These are phyloP conservation scores for Calocera viscosa DNA, from an alignment of 768 basidiomycete species.

Conservation along the genomic window DNA sequence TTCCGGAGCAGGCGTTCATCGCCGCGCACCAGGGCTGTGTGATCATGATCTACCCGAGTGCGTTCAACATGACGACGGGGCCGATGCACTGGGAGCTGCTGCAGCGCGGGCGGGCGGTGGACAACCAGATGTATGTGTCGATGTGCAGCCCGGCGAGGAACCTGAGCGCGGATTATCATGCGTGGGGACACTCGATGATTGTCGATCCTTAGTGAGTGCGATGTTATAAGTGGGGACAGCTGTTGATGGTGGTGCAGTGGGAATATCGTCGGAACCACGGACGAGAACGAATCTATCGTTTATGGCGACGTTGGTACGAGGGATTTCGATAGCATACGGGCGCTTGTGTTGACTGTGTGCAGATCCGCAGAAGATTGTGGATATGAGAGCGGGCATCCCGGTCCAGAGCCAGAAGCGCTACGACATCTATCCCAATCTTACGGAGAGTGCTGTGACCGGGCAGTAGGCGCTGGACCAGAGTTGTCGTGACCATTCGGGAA, in stretches of 20 bases:
- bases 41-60: conserved; percentile 80
- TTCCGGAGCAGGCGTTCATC: conserved; percentile 87
- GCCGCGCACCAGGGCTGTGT: conserved; percentile 80
- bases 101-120: conserved; percentile 74
- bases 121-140: conserved; percentile 91
- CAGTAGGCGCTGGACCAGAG: background rate
- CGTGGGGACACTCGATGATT: conserved; percentile 27
- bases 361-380: conserved; percentile 51
- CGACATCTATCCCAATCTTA: conserved; percentile 79
- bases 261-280: conserved; percentile 56
- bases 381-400: conserved; percentile 71
- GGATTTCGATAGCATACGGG: background rate
- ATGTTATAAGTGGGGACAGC: background rate
- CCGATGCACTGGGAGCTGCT: conserved; percentile 93
- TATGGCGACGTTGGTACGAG: conserved; percentile 69
- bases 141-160: conserved; percentile 96
- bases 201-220: conserved; percentile 34
- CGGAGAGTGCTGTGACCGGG: background rate
- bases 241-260: conserved; percentile 39
- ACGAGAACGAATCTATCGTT: conserved; percentile 64
- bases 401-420: conserved; percentile 86
- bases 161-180: conserved; percentile 70
- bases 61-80: conserved; percentile 92
- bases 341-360: conserved; percentile 17
- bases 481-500: background rate